Evolutionary conservation across 1,139 yeast genomes (phyloP).

Genomic region (Kazachstania sp.): DNA sequence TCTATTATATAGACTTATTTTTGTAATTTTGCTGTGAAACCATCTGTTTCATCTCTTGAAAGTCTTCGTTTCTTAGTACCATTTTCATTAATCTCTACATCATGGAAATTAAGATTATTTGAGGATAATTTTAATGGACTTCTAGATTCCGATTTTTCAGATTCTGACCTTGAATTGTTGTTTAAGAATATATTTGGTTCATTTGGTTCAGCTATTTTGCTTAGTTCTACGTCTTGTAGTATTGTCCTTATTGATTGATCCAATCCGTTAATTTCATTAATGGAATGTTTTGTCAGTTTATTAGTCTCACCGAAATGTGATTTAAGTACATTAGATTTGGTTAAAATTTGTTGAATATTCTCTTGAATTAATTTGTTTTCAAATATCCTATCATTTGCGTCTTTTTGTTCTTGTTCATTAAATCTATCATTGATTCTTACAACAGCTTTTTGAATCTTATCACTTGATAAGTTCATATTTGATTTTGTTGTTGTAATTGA

Average conservation of each 20-base stretch:
- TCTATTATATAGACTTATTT: background rate
- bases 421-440: slow-evolving; percentile 12
- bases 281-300: slow-evolving; percentile 11
- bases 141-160: background rate
- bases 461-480: slow-evolving; percentile 11
- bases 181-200: background rate
- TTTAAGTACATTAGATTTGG: slow-evolving; percentile 11
- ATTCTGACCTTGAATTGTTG: background rate
- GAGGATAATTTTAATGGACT: background rate
- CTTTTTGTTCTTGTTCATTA: slow-evolving; percentile 9
- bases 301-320: slow-evolving; percentile 7
- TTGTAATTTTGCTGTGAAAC: background rate
- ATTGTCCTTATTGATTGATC: slow-evolving; percentile 12
- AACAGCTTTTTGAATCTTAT: slow-evolving; percentile 14
- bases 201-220: background rate
- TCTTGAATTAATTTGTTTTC: slow-evolving; percentile 12
- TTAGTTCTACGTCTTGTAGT: slow-evolving; percentile 5
- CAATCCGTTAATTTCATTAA: slow-evolving; percentile 11
- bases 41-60: background rate
- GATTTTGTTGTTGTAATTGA: slow-evolving; percentile 15
- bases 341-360: slow-evolving; percentile 12
- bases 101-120: background rate
- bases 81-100: background rate
- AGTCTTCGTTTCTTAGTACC: slow-evolving; percentile 1
- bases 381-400: slow-evolving; percentile 7